Evolutionary conservation across 345 rosid species (phyloP), one percentile per base, ranked within the genome.

Genomic region (Arabis hirsuta): DNA sequence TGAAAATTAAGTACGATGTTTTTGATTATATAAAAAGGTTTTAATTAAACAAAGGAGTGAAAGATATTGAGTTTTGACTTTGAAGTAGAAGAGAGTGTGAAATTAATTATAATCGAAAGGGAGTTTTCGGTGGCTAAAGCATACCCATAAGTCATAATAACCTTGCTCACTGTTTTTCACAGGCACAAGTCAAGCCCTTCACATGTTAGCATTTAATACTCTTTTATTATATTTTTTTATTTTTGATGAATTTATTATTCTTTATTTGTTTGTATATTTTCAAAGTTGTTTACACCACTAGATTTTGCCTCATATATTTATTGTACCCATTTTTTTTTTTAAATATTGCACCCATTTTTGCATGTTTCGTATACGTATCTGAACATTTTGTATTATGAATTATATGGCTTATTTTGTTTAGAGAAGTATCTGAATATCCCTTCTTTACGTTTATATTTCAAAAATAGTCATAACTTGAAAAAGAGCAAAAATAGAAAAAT

Each of bases 181-280:
- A 61, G 55, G 50, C 58, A 57, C 55, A 70, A 64, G 76, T 76
- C 76, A 70, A 76, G 22, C 60, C 60, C 55, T 70, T 64, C 80
- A 70, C 80, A 76, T 76, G 76, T 70, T 48, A 27, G 71, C 76
- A 70, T 69, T 69, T 50, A 76, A 56, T 62, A 46, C 59, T 69
- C 64, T 29, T 61, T 26, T 43, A n/a, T 56, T 14, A 22, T 12
- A 9, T 20, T 26, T 11, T 61, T 9, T 29, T 62, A 20, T 48
- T 41, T 42, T 12, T 61, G 3, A 9, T 19, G 13, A 4, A 52
- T 22, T 39, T 9, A 57, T 20, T 22, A 6, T 29, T 69, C 10
- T 4, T 50, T 63, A 7, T 41, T 67, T 74, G 9, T 42, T 67
- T 75, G 13, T 41, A 38, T 63, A 26, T 55, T 68, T 68, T 41